Percentiles rank a stretch among this genome's conserved stretches.
Evolutionary conservation across 2,329 filamentous ascomycete species (phyloP).

Genomic region (Diaporthe sp.): DNA sequence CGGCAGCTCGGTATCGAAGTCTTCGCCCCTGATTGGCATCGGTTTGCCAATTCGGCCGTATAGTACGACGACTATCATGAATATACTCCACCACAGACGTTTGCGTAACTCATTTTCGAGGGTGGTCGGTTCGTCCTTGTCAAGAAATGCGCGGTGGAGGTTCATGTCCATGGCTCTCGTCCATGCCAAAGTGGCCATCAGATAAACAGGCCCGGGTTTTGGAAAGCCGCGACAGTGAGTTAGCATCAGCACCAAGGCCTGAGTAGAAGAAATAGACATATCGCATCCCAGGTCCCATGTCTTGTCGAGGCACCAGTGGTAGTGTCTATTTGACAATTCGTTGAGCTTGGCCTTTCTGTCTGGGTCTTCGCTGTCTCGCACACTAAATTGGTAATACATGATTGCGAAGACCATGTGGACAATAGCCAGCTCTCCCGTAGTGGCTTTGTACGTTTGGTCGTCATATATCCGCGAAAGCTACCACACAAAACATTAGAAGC

Average conservation of each 20-base stretch:
- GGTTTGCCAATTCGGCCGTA: conserved; percentile 82
- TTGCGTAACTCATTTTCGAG: conserved; percentile 83
- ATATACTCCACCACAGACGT: conserved; percentile 80
- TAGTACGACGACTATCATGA: conserved; percentile 75
- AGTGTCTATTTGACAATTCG: conserved; percentile 79
- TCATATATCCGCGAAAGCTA: conserved; percentile 77
- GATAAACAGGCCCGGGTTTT: conserved; percentile 81
- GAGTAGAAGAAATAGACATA: conserved; percentile 74
- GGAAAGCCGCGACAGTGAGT: conserved; percentile 82
- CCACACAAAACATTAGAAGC: conserved; percentile 37
- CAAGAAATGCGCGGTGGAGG: conserved; percentile 77
- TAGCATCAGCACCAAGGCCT: conserved; percentile 80
- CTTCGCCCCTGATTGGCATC: conserved; percentile 79
- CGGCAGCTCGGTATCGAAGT: conserved; percentile 84
- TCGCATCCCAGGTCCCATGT: conserved; percentile 74
- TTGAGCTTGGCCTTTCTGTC: conserved; percentile 68
- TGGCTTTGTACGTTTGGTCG: conserved; percentile 72
- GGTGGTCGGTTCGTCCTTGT: conserved; percentile 58
- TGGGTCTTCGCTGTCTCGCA: conserved; percentile 72
- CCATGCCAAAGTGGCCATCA: conserved; percentile 74
- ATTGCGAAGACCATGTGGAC: conserved; percentile 85
- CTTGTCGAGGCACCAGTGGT: conserved; percentile 79
- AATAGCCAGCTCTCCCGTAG: conserved; percentile 74
- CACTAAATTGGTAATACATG: conserved; percentile 82
- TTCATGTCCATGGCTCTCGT: conserved; percentile 80